Evolutionary conservation across 768 basidiomycete genomes (phyloP).

Genomic region (Tulasnella sp.): DNA sequence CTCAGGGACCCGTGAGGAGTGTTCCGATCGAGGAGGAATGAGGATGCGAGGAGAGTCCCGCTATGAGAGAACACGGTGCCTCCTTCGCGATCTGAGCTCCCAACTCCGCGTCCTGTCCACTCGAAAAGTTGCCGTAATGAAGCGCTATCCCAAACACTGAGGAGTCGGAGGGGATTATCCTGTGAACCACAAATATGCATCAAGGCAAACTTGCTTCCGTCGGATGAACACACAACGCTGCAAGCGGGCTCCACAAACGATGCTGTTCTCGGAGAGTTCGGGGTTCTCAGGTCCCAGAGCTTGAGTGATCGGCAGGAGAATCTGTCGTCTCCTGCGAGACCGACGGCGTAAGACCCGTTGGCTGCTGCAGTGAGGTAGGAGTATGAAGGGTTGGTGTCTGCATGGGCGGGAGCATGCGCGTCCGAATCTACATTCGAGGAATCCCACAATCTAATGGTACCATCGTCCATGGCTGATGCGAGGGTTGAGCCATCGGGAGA

Average conservation of each 20-base stretch:
- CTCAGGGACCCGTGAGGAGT: neutral
- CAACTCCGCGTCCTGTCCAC: neutral
- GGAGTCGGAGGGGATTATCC: neutral
- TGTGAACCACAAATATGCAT: neutral
- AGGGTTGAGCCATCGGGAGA: neutral
- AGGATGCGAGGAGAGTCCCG: neutral
- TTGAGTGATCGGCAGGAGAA: no score
- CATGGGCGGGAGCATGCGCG: neutral
- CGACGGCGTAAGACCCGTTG: neutral
- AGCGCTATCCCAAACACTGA: neutral
- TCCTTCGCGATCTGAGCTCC: neutral
- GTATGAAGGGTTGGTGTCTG: neutral
- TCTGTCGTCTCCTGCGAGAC: neutral
- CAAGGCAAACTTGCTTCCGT: neutral
- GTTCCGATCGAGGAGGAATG: neutral
- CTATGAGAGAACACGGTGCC: neutral
- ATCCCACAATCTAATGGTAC: neutral
- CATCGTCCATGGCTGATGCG: neutral
- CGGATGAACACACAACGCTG: neutral
- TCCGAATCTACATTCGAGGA: no score
- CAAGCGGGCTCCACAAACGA: neutral
- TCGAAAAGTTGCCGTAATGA: neutral
- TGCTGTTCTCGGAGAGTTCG: neutral
- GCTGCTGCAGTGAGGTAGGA: neutral
- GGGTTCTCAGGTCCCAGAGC: neutral